These are phyloP conservation scores for Penicillium polonicum DNA, from an alignment of 2,329 filamentous ascomycete species.

Conservation along the genomic window DNA sequence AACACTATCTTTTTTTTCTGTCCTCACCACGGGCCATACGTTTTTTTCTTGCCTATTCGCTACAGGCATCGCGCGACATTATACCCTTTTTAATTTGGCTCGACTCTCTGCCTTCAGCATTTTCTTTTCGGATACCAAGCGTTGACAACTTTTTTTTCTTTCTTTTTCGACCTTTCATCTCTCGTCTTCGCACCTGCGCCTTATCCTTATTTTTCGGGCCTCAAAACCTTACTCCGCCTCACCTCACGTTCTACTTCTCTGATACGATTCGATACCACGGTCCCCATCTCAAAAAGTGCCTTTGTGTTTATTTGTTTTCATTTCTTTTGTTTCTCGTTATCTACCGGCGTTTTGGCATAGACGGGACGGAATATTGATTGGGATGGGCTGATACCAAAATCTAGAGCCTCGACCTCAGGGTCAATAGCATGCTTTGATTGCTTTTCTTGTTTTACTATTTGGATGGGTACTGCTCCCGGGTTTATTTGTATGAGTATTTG, in stretches of 20 bases:
- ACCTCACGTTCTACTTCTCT: conserved; percentile 9
- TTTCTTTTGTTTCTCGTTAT: conserved; percentile 19
- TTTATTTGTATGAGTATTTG: conserved; percentile 15
- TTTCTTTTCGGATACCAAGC: conserved; percentile 29
- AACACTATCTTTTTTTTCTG: conserved; percentile 27
- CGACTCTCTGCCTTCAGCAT: conserved; percentile 20
- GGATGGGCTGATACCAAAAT: conserved; percentile 43
- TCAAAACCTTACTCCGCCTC: conserved; percentile 9
- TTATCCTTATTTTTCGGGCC: conserved; percentile 14
- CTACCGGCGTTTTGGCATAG: conserved; percentile 41
- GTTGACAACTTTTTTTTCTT: conserved; percentile 19
- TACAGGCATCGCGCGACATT: conserved; percentile 25
- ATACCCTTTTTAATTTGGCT: conserved; percentile 31
- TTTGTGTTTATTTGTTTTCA: conserved; percentile 21
- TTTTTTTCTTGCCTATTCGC: conserved; percentile 18
- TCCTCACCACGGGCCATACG: conserved; percentile 18
- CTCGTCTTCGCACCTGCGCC: conserved; percentile 13
- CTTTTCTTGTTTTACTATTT: conserved; percentile 20
- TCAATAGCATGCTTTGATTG: conserved; percentile 29
- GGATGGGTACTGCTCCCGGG: conserved; percentile 6
- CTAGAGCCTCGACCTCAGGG: conserved; percentile 42
- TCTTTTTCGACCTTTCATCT: conserved; percentile 12
- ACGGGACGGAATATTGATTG: conserved; percentile 35
- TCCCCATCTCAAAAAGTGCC: conserved; percentile 22
- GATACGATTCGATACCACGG: conserved; percentile 14